A percentile compares a stretch with the other conserved stretches of the same genome.
Conservation (phyloP, 2,329 filamentous ascomycete genomes). For the Tolypocladium pustulatum region DNA sequence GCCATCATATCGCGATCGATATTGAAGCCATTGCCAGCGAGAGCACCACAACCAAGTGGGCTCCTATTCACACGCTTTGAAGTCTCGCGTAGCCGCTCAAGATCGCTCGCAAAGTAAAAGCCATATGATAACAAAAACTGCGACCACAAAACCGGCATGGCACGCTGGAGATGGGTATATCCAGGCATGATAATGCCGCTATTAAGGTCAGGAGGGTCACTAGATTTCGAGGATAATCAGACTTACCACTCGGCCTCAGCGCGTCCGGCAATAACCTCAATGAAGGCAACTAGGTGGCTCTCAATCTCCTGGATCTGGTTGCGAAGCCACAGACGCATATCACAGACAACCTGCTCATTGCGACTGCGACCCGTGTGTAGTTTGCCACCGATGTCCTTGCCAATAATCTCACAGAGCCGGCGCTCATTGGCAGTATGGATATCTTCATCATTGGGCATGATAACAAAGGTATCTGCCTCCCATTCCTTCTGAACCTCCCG, state of each 20-base stretch:
- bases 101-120: conserved; percentile 59
- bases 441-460: no score
- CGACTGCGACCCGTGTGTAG: conserved; percentile 79
- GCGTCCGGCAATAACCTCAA: conserved; percentile 57
- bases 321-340: conserved; percentile 83
- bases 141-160: conserved; percentile 68
- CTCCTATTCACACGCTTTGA: conserved; percentile 26
- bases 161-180: conserved; percentile 80
- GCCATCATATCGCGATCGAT: no score
- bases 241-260: conserved; percentile 57
- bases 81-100: conserved; percentile 66
- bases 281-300: conserved; percentile 53
- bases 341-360: conserved; percentile 83
- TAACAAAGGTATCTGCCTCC: no score
- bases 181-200: conserved; percentile 92
- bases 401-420: conserved; percentile 71
- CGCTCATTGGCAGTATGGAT: conserved; percentile 66
- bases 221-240: no score
- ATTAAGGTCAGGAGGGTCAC: no score
- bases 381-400: conserved; percentile 76
- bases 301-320: conserved; percentile 65
- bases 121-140: conserved; percentile 75
- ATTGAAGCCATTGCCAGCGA: no score
- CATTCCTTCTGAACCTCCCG: no score
- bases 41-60: no score